Evolutionary conservation across 768 basidiomycete species (phyloP).

Genomic region (Pleurotus pulmonarius): DNA sequence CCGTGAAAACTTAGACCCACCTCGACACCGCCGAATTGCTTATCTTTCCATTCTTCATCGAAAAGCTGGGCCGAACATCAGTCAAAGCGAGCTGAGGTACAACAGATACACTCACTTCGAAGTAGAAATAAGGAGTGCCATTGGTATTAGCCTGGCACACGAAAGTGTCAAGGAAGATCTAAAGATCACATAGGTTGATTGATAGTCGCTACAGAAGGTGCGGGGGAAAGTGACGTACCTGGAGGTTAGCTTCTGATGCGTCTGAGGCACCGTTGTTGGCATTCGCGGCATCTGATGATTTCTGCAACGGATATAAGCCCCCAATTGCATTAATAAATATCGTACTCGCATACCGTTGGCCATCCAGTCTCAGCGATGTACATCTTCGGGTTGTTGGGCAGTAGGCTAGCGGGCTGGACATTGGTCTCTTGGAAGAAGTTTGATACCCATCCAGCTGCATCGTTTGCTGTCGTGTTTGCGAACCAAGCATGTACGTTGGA

Average conservation of each 20-base stretch:
- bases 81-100: neutral
- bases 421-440: conserved; percentile 73
- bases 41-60: conserved; percentile 82
- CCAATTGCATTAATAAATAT: too few species aligned
- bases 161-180: conserved; percentile 84
- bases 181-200: conserved; percentile 7
- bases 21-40: conserved; percentile 76
- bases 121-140: conserved; percentile 84
- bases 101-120: conserved; percentile 47
- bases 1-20: conserved; percentile 11
- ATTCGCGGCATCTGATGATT: conserved; percentile 55
- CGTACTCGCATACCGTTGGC: conserved; percentile 51
- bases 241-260: conserved; percentile 60
- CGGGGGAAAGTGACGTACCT: conserved; percentile 27
- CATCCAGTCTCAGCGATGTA: conserved; percentile 92
- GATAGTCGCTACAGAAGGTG: neutral
- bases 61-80: conserved; percentile 43
- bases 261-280: conserved; percentile 64
- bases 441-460: conserved; percentile 78
- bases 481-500: conserved; percentile 95
- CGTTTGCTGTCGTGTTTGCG: conserved; percentile 64
- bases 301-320: conserved; percentile 25
- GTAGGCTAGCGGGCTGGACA: conserved; percentile 45
- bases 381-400: conserved; percentile 74
- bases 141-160: conserved; percentile 85